Percentiles rank a stretch among this genome's conserved stretches.
Evolutionary conservation across 2,329 filamentous ascomycete genomes (phyloP).

Genomic region (Claviceps capensis): DNA sequence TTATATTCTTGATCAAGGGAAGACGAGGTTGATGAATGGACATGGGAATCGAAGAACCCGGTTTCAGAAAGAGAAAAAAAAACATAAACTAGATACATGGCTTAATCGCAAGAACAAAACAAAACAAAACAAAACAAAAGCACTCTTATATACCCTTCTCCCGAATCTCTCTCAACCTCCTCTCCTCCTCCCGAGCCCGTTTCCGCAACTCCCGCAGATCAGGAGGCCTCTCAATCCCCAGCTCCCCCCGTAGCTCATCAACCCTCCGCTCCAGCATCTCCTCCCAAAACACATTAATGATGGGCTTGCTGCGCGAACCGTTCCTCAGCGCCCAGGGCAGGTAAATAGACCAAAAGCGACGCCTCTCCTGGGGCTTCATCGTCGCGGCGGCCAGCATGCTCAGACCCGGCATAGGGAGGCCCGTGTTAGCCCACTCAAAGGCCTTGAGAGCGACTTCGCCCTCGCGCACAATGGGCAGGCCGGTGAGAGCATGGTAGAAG

Average conservation of each 20-base stretch:
- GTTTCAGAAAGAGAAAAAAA: not conserved
- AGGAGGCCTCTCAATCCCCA: conserved; percentile 80
- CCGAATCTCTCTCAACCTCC: conserved; percentile 38
- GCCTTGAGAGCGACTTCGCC: conserved; percentile 96
- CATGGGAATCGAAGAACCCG: no score
- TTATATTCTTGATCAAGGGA: no score
- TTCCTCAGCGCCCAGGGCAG: conserved; percentile 85
- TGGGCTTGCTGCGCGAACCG: conserved; percentile 59
- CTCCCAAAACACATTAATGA: conserved; percentile 98
- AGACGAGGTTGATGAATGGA: no score
- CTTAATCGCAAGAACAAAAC: no score
- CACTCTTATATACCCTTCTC: not conserved
- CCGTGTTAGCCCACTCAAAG: conserved; percentile 90
- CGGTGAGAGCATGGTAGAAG: conserved; percentile 92
- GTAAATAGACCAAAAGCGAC: conserved; percentile 60
- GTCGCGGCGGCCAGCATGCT: conserved; percentile 77
- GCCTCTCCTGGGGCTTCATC: conserved; percentile 67
- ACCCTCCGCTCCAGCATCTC: conserved; percentile 81
- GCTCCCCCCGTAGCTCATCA: conserved; percentile 53
- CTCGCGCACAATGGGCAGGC: conserved; percentile 81
- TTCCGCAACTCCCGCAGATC: conserved; percentile 69
- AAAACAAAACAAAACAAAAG: not conserved
- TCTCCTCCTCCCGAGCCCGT: conserved; percentile 54
- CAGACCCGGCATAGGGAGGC: conserved; percentile 88
- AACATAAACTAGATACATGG: not conserved